Conservation (phyloP, 2,329 filamentous ascomycete species). For the Stagonosporopsis tanaceti region DNA sequence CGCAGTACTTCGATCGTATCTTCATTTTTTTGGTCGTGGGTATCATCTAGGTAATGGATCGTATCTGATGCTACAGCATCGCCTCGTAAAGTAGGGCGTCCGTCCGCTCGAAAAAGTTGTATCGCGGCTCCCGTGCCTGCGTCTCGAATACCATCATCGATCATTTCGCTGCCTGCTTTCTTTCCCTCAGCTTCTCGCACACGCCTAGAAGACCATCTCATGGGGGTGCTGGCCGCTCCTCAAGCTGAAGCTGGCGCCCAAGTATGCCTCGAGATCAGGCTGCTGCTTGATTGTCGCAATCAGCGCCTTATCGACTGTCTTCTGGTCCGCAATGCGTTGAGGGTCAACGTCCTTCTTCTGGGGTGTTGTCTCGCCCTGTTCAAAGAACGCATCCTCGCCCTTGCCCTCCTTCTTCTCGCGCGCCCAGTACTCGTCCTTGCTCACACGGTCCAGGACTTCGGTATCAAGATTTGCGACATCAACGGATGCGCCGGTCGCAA, state of each 20-base stretch:
- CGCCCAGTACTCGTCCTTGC: slow-evolving; percentile 87
- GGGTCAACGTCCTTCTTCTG: slow-evolving; percentile 92
- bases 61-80: slow-evolving; percentile 15
- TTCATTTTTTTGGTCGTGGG: slow-evolving; percentile 21
- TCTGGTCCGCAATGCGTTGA: slow-evolving; percentile 94
- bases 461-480: slow-evolving; percentile 82
- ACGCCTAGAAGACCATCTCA: slow-evolving; percentile 90
- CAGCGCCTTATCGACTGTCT: slow-evolving; percentile 95
- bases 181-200: background rate
- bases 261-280: slow-evolving; percentile 88
- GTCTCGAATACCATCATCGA: slow-evolving; percentile 20
- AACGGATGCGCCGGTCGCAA: slow-evolving; percentile 84
- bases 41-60: slow-evolving; percentile 26
- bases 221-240: slow-evolving; percentile 99
- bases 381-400: slow-evolving; percentile 97
- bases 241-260: slow-evolving; percentile 93
- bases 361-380: slow-evolving; percentile 88
- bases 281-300: slow-evolving; percentile 97
- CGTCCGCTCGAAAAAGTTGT: slow-evolving; percentile 13
- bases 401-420: slow-evolving; percentile 93
- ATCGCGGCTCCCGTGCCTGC: slow-evolving; percentile 12
- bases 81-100: slow-evolving; percentile 15
- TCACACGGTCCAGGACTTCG: slow-evolving; percentile 76
- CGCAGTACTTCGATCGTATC: slow-evolving; percentile 10
- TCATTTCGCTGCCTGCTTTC: slow-evolving; percentile 10